phyloP scores from a whole-genome alignment of 140 eudicot genomes.

The Oenanthe javanica region DNA sequence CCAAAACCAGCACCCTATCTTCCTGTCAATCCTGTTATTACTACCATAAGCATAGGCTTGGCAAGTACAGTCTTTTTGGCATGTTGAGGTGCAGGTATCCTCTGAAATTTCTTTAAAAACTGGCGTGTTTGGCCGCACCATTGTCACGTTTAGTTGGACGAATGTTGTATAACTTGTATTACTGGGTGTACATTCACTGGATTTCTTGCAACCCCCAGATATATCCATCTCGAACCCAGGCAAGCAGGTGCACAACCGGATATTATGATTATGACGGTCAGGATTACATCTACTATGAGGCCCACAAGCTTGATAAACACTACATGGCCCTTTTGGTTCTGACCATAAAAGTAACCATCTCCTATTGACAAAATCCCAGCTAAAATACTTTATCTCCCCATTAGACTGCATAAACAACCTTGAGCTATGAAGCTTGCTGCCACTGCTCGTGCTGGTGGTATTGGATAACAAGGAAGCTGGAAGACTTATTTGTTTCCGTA shows the following conservation, averaged over 20 bases:
- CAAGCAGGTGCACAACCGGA: conserved; percentile 30
- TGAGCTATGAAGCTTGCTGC: neutral
- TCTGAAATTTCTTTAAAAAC: neutral
- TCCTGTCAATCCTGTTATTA: neutral
- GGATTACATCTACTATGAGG: conserved; percentile 18
- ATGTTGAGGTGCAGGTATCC: neutral
- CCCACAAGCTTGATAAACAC: conserved; percentile 28
- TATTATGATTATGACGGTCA: neutral
- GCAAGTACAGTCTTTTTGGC: neutral
- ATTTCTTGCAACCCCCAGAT: conserved; percentile 37
- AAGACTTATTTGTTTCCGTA: neutral
- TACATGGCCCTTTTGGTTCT: conserved; percentile 28
- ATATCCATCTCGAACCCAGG: conserved; percentile 24
- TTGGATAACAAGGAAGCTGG: neutral
- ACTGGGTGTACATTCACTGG: neutral
- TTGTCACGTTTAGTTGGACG: neutral
- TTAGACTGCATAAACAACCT: conserved; percentile 20
- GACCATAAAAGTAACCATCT: conserved; percentile 30
- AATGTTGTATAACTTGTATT: neutral
- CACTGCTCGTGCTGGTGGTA: too few species aligned
- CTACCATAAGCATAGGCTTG: neutral
- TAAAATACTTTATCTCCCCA: conserved; percentile 20
- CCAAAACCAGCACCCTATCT: neutral
- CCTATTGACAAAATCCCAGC: neutral
- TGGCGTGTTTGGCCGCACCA: neutral